These are phyloP conservation scores for Blastobotrys americana DNA, from an alignment of 805 yeast species.

Conservation along the genomic window DNA sequence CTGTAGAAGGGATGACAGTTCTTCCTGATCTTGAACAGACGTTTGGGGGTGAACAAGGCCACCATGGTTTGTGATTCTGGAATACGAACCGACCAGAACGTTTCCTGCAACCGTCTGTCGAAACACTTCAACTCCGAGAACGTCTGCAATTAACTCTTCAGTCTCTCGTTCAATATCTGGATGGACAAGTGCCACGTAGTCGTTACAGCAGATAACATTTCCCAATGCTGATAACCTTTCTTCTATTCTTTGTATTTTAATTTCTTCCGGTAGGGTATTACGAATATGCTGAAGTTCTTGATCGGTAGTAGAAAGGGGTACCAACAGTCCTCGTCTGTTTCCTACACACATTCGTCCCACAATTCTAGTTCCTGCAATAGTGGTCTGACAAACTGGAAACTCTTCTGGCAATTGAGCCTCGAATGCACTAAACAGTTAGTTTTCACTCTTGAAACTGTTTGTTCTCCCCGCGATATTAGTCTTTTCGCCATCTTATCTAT, in stretches of 20 bases:
- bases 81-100: constrained; percentile 94
- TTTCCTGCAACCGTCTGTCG: constrained; percentile 98
- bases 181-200: constrained; percentile 96
- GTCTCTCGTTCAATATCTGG: constrained; percentile 99
- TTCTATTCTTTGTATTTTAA: constrained; percentile 95
- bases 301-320: constrained; percentile 96
- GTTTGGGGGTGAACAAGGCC: constrained; percentile 98
- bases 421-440: too few species aligned
- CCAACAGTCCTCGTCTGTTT: constrained; percentile 93
- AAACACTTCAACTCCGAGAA: constrained; percentile 96
- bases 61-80: constrained; percentile 93
- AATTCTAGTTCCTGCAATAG: constrained; percentile 96
- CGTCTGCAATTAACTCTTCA: constrained; percentile 96
- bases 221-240: constrained; percentile 96
- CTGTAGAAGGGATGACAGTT: constrained; percentile 86
- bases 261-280: constrained; percentile 91
- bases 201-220: constrained; percentile 96
- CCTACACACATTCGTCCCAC: constrained; percentile 98
- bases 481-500: constrained; percentile 38
- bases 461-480: background rate
- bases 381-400: constrained; percentile 92
- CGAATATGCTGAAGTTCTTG: constrained; percentile 96
- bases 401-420: constrained; percentile 97
- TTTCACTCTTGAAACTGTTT: constrained; percentile 32
- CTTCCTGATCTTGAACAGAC: constrained; percentile 96